These are phyloP conservation scores for Diaporthe aspalathi DNA, from an alignment of 2,329 filamentous ascomycete species.

Conservation along the genomic window DNA sequence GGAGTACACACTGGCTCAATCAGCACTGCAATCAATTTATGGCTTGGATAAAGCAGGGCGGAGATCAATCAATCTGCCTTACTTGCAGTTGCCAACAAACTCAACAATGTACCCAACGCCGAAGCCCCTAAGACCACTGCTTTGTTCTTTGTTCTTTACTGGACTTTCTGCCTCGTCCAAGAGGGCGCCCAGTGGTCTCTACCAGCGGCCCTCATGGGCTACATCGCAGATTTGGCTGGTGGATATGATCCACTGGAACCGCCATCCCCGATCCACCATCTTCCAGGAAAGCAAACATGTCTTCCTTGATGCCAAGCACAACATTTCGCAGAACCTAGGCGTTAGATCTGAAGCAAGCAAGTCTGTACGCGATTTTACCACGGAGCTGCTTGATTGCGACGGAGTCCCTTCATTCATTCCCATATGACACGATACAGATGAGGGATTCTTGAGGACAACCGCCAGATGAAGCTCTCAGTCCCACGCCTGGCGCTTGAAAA, in stretches of 20 bases:
- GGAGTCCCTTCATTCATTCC: background rate
- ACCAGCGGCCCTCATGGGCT: background rate
- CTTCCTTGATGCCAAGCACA: slow-evolving; percentile 13
- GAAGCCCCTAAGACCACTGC: background rate
- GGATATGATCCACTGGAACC: background rate
- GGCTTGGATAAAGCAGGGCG: background rate
- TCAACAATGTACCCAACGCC: background rate
- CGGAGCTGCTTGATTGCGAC: background rate
- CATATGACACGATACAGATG: background rate
- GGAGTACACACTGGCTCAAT: background rate
- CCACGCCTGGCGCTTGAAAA: background rate
- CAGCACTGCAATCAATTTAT: background rate
- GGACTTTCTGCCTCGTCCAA: background rate
- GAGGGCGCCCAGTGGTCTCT: background rate
- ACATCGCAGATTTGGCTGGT: slow-evolving; percentile 6
- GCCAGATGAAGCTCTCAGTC: background rate
- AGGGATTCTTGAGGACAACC: background rate
- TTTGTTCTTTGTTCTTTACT: background rate
- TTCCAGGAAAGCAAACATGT: background rate
- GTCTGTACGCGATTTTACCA: background rate
- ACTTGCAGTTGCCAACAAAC: background rate
- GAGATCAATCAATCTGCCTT: background rate
- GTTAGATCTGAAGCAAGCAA: background rate
- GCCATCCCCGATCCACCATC: background rate
- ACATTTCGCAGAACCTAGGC: background rate